phyloP scores from a whole-genome alignment of 345 rosid genomes.

The Pugionium dolabratum region DNA sequence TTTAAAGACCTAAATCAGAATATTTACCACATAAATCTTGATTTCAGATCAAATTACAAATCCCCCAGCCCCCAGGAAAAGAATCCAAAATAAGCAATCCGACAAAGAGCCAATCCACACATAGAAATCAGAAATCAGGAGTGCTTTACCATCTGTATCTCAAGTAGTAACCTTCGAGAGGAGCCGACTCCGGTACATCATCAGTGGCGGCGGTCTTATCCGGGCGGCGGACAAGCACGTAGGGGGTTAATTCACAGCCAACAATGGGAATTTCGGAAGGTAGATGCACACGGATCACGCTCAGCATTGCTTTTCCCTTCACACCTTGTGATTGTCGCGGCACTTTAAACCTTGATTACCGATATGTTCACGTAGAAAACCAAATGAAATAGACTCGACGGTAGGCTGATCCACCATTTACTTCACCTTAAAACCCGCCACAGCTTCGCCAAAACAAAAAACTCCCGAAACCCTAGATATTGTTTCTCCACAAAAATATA shows the following conservation, averaged over 20 bases:
- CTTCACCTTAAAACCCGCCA: slow-evolving; percentile 47
- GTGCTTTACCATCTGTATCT: slow-evolving; percentile 80
- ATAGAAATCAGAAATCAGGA: neutral
- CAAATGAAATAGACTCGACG: slow-evolving; percentile 45
- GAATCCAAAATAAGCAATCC: slow-evolving; percentile 8
- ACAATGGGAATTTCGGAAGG: slow-evolving; percentile 98
- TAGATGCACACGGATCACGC: slow-evolving; percentile 92
- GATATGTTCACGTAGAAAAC: neutral
- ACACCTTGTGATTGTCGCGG: slow-evolving; percentile 42
- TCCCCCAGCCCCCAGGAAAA: slow-evolving; percentile 13
- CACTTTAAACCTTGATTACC: slow-evolving; percentile 29
- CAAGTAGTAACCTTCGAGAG: slow-evolving; percentile 80
- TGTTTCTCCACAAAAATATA: neutral
- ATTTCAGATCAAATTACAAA: slow-evolving; percentile 1
- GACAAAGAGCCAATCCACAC: neutral
- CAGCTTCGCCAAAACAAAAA: slow-evolving; percentile 35
- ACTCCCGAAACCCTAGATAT: slow-evolving; percentile 31
- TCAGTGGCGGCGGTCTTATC: slow-evolving; percentile 65
- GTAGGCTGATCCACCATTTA: slow-evolving; percentile 79
- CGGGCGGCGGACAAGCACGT: slow-evolving; percentile 78
- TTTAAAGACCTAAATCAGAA: slow-evolving; percentile 7
- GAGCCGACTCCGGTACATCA: slow-evolving; percentile 85
- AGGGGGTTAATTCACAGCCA: slow-evolving; percentile 96
- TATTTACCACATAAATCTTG: neutral
- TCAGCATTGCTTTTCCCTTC: slow-evolving; percentile 76